Evolutionary conservation across 2,329 filamentous ascomycete genomes (phyloP), one percentile per base, ranked within the genome.

Genomic region (Neobulgaria alba): DNA sequence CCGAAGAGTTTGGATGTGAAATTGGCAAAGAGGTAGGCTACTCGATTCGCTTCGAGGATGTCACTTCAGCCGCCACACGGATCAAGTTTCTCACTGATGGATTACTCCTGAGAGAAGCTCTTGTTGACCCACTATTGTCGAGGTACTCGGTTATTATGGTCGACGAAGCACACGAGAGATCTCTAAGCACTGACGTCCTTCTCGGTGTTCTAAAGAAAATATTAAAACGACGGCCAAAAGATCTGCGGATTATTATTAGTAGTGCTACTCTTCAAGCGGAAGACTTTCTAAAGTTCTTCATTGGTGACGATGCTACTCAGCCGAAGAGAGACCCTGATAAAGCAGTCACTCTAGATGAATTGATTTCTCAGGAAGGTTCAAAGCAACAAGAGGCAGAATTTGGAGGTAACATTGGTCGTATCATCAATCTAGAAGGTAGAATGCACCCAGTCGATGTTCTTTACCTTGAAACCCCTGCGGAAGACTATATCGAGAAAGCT

Each of bases 41-140:
- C 61, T 93, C 87, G 1, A 95, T 96, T 50, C 77, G 79, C 14
- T 83, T 98, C 57, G 90, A 98, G 59, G 90, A 96, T 71, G 76
- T 85, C 49, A 95, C 89, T 4, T 95, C 88, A 15, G 73, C 81
- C 14, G 72, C 77, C 23, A 98, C 92, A 1, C 77, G 77, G 38
- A 90, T 98, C 66, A 95, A 98, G 60, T 96, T 96, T 58, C 67
- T 96, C 48, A 98, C 90, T 0, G 92, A 98, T 65, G 90, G 90
- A 0, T 70, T 98, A 36, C 72, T 98, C 21, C 77, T 98, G 39
- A 73, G 90, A 55, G 92, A 98, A 64, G 92, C 90, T 19, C 72
- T 98, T 3, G 85, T 95, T 3, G 92, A 98, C 61, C 92, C 92
- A 10, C 66, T 96, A 3, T 66, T 98, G 26, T 92, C 85, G 15